phyloP scores from a whole-genome alignment of 2,329 filamentous ascomycete species.

The Fusarium longipes region DNA sequence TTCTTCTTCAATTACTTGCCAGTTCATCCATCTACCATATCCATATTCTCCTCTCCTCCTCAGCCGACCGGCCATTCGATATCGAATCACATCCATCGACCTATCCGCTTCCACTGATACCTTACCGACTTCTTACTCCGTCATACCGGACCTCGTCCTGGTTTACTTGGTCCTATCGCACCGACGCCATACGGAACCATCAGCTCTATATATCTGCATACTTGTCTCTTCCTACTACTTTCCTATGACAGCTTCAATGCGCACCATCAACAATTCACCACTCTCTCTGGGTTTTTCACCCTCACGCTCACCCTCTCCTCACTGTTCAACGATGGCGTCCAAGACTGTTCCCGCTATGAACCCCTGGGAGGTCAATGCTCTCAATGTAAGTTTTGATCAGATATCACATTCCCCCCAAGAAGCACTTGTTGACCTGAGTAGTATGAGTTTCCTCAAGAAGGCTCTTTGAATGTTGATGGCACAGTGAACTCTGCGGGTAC shows the following conservation, averaged over 20 bases:
- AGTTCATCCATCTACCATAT: conserved; percentile 13
- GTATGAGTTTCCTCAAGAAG: conserved; percentile 45
- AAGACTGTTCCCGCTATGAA: conserved; percentile 39
- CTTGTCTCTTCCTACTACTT: not conserved
- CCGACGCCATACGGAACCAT: not conserved
- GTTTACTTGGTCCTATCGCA: conserved; percentile 7
- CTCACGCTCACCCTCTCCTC: conserved; percentile 15
- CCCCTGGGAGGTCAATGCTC: conserved; percentile 44
- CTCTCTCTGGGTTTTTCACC: conserved; percentile 13
- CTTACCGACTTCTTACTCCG: conserved; percentile 13
- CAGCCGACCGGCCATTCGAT: not conserved
- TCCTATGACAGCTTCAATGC: conserved; percentile 33
- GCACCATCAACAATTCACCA: conserved; percentile 28
- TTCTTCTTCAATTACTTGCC: conserved; percentile 19
- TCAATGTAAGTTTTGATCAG: conserved; percentile 36
- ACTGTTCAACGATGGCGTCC: conserved; percentile 29
- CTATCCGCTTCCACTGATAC: conserved; percentile 29
- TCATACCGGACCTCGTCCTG: conserved; percentile 21
- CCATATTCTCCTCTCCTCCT: not conserved
- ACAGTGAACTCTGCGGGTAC: conserved; percentile 29
- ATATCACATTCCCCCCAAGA: not conserved
- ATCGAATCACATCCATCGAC: not conserved
- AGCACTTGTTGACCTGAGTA: conserved; percentile 23
- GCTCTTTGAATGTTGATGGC: conserved; percentile 37
- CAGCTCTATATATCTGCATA: conserved; percentile 26